These are phyloP conservation scores for Metahyphopichia silvanorum DNA, from an alignment of 805 yeast genomes.

Conservation along the genomic window DNA sequence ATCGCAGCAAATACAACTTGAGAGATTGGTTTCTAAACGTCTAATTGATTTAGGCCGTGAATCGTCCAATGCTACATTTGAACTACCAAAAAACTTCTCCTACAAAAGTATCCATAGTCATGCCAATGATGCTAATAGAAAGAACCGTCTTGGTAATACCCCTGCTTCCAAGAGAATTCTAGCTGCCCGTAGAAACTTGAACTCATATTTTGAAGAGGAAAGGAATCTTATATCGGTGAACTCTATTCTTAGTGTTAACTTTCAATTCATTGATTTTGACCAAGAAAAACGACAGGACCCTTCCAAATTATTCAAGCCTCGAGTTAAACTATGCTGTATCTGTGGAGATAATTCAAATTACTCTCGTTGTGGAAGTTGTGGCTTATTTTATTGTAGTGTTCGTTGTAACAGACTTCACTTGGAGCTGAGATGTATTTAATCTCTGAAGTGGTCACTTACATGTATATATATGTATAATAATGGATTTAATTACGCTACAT, in stretches of 20 bases:
- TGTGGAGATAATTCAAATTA: conserved; percentile 37
- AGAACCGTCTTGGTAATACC: conserved; percentile 37
- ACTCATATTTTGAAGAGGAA: conserved; percentile 45
- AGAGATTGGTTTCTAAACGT: conserved; percentile 34
- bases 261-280: conserved; percentile 36
- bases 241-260: conserved; percentile 38
- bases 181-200: conserved; percentile 41
- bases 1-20: conserved; percentile 40
- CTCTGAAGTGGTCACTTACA: neutral
- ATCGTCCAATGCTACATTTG: conserved; percentile 27
- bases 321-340: conserved; percentile 37
- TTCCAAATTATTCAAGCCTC: conserved; percentile 22
- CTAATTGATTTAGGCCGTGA: conserved; percentile 34
- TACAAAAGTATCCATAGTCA: conserved; percentile 28
- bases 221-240: conserved; percentile 40
- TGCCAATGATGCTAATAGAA: conserved; percentile 16
- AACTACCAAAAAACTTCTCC: conserved; percentile 38
- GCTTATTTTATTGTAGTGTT: conserved; percentile 39
- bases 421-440: conserved; percentile 37
- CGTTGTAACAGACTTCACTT: conserved; percentile 36
- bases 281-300: conserved; percentile 9
- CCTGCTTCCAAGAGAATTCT: conserved; percentile 41
- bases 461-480: conserved; percentile 1
- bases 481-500: too few species aligned
- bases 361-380: conserved; percentile 38